phyloP scores from a whole-genome alignment of 805 yeast genomes.

The Wickerhamiella azyma region DNA sequence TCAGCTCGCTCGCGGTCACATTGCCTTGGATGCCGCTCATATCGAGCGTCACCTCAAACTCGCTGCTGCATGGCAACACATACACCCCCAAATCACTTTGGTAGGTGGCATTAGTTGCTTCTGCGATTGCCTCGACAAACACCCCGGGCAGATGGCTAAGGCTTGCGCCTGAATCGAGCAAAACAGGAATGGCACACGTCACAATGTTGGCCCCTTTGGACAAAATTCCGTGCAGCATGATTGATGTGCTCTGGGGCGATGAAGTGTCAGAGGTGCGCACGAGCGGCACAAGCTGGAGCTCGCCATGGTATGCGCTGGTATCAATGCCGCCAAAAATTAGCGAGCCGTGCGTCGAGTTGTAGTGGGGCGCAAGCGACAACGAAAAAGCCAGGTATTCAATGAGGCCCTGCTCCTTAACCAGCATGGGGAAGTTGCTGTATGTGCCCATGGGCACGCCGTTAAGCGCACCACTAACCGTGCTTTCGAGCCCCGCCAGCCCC shows the following conservation, averaged over 20 bases:
- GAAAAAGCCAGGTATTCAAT: slow-evolving; percentile 33
- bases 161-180: slow-evolving; percentile 23
- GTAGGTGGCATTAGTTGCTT: slow-evolving; percentile 29
- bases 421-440: slow-evolving; percentile 24
- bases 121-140: slow-evolving; percentile 13
- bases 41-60: slow-evolving; percentile 8
- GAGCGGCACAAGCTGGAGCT: slow-evolving; percentile 24
- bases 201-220: neutral
- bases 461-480: slow-evolving; percentile 9
- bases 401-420: slow-evolving; percentile 28
- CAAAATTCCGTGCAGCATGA: slow-evolving; percentile 6
- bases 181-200: slow-evolving; percentile 8
- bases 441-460: slow-evolving; percentile 1
- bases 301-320: slow-evolving; percentile 42
- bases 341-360: slow-evolving; percentile 30
- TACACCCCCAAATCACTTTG: slow-evolving; percentile 26
- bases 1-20: slow-evolving; percentile 5
- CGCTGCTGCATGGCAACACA: slow-evolving; percentile 13
- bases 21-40: slow-evolving; percentile 11
- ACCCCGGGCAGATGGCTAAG: slow-evolving; percentile 17
- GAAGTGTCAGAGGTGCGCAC: slow-evolving; percentile 2
- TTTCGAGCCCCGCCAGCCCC: slow-evolving; percentile 18
- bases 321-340: slow-evolving; percentile 60
- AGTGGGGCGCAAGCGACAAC: slow-evolving; percentile 28
- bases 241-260: neutral